phyloP scores from a whole-genome alignment of 306 rosid species.

The Cucurbita argyrosperma region DNA sequence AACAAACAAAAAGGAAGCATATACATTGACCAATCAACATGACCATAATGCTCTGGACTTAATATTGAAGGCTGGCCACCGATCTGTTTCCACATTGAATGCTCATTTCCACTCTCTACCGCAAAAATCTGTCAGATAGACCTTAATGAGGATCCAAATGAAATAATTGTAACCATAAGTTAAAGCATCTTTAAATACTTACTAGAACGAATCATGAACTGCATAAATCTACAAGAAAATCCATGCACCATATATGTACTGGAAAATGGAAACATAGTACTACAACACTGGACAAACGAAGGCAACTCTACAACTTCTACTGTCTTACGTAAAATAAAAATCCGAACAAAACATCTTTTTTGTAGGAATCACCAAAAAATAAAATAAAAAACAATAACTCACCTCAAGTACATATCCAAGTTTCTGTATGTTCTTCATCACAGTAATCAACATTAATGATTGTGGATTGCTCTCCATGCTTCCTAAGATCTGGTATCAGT shows the following conservation, averaged over 20 bases:
- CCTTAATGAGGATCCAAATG: constrained; percentile 4
- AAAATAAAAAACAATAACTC: constrained; percentile 14
- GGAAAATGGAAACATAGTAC: not conserved
- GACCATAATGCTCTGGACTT: constrained; percentile 32
- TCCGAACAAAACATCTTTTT: not conserved
- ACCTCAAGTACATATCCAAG: constrained; percentile 81
- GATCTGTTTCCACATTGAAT: constrained; percentile 53
- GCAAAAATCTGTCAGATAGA: constrained; percentile 64
- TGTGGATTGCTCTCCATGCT: constrained; percentile 58
- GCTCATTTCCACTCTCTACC: constrained; percentile 47
- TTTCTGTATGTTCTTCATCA: constrained; percentile 55
- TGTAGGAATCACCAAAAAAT: constrained; percentile 3
- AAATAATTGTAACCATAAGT: constrained; percentile 15
- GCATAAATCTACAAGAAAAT: constrained; percentile 12
- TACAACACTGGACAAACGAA: not conserved
- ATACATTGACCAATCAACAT: constrained; percentile 81
- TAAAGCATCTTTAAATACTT: not conserved
- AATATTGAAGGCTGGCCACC: constrained; percentile 43
- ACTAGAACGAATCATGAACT: not conserved
- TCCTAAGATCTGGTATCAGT: constrained; percentile 53
- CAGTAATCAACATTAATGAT: constrained; percentile 63
- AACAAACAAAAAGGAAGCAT: constrained; percentile 7
- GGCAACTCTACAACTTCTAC: not conserved
- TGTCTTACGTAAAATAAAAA: not conserved
- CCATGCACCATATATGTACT: not conserved